A percentile compares a stretch with the other conserved stretches of the same genome.
Evolutionary conservation across 2,329 filamentous ascomycete genomes (phyloP).

Genomic region (Claviceps paspali): DNA sequence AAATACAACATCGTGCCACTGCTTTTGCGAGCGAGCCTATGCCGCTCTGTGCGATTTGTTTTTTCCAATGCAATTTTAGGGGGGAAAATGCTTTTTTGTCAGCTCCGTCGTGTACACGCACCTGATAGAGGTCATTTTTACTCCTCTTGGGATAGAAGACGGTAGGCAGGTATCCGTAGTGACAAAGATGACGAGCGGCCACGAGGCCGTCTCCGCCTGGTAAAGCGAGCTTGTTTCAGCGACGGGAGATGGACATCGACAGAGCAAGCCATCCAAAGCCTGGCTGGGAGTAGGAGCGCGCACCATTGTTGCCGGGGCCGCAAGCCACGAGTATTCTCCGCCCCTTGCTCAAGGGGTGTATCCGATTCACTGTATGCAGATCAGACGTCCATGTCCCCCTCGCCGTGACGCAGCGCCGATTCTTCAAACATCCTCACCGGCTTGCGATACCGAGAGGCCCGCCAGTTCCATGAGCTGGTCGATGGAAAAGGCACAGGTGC

Average conservation of each 20-base stretch:
- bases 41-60: too few species aligned
- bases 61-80: too few species aligned
- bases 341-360: slow-evolving; percentile 62
- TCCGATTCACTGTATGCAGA: slow-evolving; percentile 50
- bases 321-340: slow-evolving; percentile 73
- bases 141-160: slow-evolving; percentile 89
- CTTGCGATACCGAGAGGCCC: slow-evolving; percentile 83
- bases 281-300: background rate
- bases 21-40: too few species aligned
- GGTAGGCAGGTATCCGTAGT: slow-evolving; percentile 80
- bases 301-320: slow-evolving; percentile 64
- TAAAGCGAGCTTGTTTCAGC: background rate
- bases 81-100: too few species aligned
- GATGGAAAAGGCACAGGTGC: slow-evolving; percentile 69
- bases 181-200: slow-evolving; percentile 76
- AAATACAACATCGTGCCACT: too few species aligned
- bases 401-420: too few species aligned
- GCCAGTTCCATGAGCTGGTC: slow-evolving; percentile 97
- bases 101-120: slow-evolving; percentile 20
- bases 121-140: slow-evolving; percentile 81
- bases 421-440: slow-evolving; percentile 34
- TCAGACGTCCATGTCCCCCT: too few species aligned
- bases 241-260: background rate
- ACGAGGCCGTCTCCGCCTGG: slow-evolving; percentile 90
- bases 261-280: background rate